phyloP scores from a whole-genome alignment of 495 filamentous ascomycete species.

The Neurospora sp. region DNA sequence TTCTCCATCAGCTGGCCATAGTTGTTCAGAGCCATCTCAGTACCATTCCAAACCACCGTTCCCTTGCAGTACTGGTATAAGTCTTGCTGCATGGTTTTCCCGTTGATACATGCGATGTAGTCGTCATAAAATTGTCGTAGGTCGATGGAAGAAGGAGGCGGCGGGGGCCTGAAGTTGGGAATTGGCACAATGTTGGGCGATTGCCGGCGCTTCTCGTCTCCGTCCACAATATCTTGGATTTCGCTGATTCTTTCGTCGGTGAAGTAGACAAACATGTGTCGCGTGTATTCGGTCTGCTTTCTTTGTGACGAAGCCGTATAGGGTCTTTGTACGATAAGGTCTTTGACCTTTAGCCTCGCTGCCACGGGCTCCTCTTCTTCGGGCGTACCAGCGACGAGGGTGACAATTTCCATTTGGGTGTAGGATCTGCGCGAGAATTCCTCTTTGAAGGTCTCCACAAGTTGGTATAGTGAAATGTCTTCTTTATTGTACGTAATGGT shows the following conservation, averaged over 20 bases:
- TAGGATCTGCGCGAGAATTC: constrained; percentile 9
- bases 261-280: constrained; percentile 17
- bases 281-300: constrained; percentile 4
- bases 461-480: constrained; percentile 12
- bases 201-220: constrained; percentile 8
- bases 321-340: not conserved
- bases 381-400: constrained; percentile 6
- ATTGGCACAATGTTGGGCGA: constrained; percentile 7
- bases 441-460: constrained; percentile 10
- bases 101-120: constrained; percentile 23
- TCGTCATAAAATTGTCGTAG: constrained; percentile 12
- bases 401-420: constrained; percentile 11
- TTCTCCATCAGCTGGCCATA: constrained; percentile 21
- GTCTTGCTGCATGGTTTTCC: constrained; percentile 14
- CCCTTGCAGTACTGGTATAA: constrained; percentile 17
- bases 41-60: constrained; percentile 17
- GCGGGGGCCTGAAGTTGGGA: constrained; percentile 6
- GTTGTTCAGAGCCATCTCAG: constrained; percentile 8
- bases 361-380: not conserved
- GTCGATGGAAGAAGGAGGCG: constrained; percentile 7
- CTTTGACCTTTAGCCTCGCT: constrained; percentile 9
- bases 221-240: constrained; percentile 11
- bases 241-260: constrained; percentile 15
- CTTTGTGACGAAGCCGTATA: not conserved
- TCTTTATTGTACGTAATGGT: constrained; percentile 16